These are phyloP conservation scores for Mimosa pudica DNA, from an alignment of 306 rosid species.

Conservation along the genomic window DNA sequence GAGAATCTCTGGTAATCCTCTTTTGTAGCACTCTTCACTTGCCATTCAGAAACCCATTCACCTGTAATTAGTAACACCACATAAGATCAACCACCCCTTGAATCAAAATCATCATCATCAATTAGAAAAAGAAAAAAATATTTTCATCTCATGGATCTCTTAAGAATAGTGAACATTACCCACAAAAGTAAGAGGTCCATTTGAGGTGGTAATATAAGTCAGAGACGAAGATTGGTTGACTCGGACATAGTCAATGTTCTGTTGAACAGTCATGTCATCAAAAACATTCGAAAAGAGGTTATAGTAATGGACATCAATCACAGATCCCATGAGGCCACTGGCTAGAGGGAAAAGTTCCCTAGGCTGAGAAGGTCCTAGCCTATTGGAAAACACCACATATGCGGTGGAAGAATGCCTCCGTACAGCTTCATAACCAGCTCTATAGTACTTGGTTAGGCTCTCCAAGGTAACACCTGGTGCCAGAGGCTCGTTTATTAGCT, in stretches of 20 bases:
- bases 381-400: constrained; percentile 61
- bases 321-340: constrained; percentile 44
- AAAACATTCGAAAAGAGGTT: constrained; percentile 48
- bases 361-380: constrained; percentile 48
- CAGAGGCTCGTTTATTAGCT: constrained; percentile 73
- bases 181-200: constrained; percentile 74
- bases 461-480: constrained; percentile 61
- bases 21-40: constrained; percentile 48
- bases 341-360: constrained; percentile 65
- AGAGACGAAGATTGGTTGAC: constrained; percentile 53
- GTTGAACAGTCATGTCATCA: constrained; percentile 47
- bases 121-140: neutral
- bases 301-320: constrained; percentile 77
- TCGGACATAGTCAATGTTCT: constrained; percentile 61
- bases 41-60: constrained; percentile 85
- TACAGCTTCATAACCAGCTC: constrained; percentile 61
- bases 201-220: constrained; percentile 55
- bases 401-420: constrained; percentile 55
- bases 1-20: constrained; percentile 66
- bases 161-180: constrained; percentile 44
- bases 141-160: neutral
- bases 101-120: neutral
- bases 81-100: neutral
- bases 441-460: constrained; percentile 54
- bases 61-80: constrained; percentile 36